Conservation (phyloP, 768 basidiomycete species). For the Calocybe indica region DNA sequence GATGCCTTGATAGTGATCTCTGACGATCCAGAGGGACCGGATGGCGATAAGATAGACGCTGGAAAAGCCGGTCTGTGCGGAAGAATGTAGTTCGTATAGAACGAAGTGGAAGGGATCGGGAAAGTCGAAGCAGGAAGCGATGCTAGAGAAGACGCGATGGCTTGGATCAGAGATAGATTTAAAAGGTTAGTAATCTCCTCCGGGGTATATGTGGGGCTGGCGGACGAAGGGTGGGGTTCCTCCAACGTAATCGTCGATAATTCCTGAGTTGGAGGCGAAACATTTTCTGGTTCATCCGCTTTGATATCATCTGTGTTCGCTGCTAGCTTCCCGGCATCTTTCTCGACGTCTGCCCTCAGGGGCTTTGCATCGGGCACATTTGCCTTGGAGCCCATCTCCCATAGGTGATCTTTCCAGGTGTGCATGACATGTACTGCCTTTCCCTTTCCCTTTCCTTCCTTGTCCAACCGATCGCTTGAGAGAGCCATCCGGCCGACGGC, state of each 20-base stretch:
- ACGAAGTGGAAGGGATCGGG: constrained; percentile 69
- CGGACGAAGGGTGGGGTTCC: background rate
- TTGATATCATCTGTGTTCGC: constrained; percentile 11
- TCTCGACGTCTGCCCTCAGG: constrained; percentile 8
- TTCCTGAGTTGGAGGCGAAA: constrained; percentile 1
- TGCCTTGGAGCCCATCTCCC: constrained; percentile 62
- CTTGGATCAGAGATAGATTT: constrained; percentile 58
- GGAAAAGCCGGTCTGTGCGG: constrained; percentile 76
- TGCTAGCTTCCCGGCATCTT: constrained; percentile 6
- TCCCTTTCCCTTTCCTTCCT: constrained; percentile 61
- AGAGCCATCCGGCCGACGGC: constrained; percentile 73
- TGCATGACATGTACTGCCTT: constrained; percentile 74
- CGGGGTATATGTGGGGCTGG: constrained; percentile 19
- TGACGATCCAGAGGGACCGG: constrained; percentile 18
- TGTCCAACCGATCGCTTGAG: constrained; percentile 37
- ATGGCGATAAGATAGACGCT: constrained; percentile 26
- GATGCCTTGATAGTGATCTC: constrained; percentile 75
- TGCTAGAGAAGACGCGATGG: constrained; percentile 38
- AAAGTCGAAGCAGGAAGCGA: constrained; percentile 42
- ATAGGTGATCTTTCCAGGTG: constrained; percentile 72
- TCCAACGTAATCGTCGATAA: constrained; percentile 7
- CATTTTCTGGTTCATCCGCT: background rate
- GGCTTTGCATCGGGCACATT: constrained; percentile 44
- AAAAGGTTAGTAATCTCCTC: constrained; percentile 55
- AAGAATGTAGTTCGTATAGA: constrained; percentile 74